Base-by-base conservation (phyloP, 2,329 filamentous ascomycete genomes). In the Cladophialophora yegresii region DNA sequence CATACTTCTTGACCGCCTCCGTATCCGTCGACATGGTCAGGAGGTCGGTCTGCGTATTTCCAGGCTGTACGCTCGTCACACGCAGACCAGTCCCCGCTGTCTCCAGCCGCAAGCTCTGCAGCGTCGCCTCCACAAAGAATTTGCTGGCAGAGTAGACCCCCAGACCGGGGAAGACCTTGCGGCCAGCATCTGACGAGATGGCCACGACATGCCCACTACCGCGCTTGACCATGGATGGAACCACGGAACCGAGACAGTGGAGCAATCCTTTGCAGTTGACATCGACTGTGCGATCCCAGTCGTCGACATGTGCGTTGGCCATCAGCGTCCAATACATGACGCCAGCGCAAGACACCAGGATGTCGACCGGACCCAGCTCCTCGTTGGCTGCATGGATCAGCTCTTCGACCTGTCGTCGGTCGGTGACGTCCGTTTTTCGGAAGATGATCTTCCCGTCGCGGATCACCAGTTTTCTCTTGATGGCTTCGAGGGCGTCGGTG, bases 311-410 rank as follows among this genome's bases (percentile, higher is more conserved):
- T 16, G 80, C 83, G 73, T 92, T 93, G 62, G 87, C 85, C 90
- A 93, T 93, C 87, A 93, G 87, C 61, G 90, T 93, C 77, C 87
- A 93, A 79, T 93, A 93, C 90, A 93, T 93, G 73, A 93, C 90
- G 40, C 90, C 90, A 0, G 90, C 91, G 72, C 89, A 91, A 47
- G 87, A 87, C 56, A 93, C 85, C n/a, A 93, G 83, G 58, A 93
- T 90, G 73, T 93, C 90, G 51, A 93, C 81, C 0, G 87, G 85
- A 0, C 90, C 90, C 0, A 93, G 85, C 70, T 87, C 79, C 53
- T 84, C 81, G 28, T 79, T 79, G 0, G 89, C 81, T 0, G 83
- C 80, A 2, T 78, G 76, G 66, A 93, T 80, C 3, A 93, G 85
- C 0, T 83, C 82, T 70, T 89, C 85, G 4, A 92, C 89, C 71